Conservation (phyloP, 2,329 filamentous ascomycete genomes). For the Rosellinia necatrix region DNA sequence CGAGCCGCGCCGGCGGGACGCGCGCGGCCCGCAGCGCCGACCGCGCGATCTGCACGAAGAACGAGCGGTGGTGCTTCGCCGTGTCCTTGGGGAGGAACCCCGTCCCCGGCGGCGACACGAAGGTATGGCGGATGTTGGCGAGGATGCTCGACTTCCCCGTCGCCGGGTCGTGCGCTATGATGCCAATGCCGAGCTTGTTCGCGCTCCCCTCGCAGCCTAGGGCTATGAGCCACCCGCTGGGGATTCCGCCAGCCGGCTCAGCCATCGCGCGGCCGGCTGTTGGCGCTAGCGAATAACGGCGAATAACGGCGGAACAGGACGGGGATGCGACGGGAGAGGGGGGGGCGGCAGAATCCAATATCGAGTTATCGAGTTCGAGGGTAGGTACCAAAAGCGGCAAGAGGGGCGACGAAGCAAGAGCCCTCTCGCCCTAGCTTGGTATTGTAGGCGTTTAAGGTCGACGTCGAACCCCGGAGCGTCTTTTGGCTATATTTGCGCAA, state of each 20-base stretch:
- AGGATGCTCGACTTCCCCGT: conserved; percentile 70
- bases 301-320: too few relatives aligned
- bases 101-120: conserved; percentile 85
- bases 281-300: not conserved
- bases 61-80: conserved; percentile 84
- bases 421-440: not conserved
- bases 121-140: conserved; percentile 93
- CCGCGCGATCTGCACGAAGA: conserved; percentile 82
- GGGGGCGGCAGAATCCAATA: not conserved
- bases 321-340: not conserved
- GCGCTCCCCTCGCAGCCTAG: conserved; percentile 84
- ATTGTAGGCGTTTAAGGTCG: too few relatives aligned
- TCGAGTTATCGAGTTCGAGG: not conserved
- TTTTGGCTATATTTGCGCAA: not conserved
- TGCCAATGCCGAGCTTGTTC: conserved; percentile 94
- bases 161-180: conserved; percentile 75
- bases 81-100: conserved; percentile 98
- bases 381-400: not conserved
- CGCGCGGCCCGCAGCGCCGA: conserved; percentile 74
- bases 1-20: conserved; percentile 67
- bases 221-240: conserved; percentile 49
- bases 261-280: conserved; percentile 16
- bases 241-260: not conserved
- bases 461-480: too few relatives aligned
- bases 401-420: not conserved